Base-by-base conservation (phyloP, 2,329 filamentous ascomycete species). In the Leptodontidium sp. region DNA sequence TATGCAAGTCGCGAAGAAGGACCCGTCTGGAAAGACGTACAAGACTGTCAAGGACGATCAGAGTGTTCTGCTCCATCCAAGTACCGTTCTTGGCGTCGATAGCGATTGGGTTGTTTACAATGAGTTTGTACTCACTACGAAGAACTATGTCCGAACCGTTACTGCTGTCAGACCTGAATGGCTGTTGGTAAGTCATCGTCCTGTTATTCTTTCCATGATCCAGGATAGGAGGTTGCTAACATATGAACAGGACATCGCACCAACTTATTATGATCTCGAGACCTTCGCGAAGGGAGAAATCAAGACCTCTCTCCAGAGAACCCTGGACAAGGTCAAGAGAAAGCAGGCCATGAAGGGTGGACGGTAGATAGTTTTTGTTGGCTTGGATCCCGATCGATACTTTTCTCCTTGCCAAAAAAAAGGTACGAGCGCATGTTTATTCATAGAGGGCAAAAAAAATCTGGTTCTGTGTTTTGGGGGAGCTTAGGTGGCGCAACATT, bases 31-130 rank as follows among this genome's bases (percentile, higher is more conserved):
- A 78, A 98, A 98, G 85, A 88, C 93, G 52, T 99, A 99, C 82
- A 90, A 91, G 72, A 99, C 96, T 1, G 91, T 99, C 79, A 99
- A 98, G 84, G 97, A 99, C 78, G 92, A 98, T 77, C 95, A 98
- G 82, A 91, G 88, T 58, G 96, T 99, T 57, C 86, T 98, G 75
- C 87, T 99, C 69, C 96, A 99, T 82, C 96, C 96, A 1, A 96
- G 93, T 73, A 98, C 94, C 0, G 94, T 97, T 40, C 85, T 99
- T 26, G 88, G 90, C 62, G 90, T 93, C 68, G 94, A 98, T 68
- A 93, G 91, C 74, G 96, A 99, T 74, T 99, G 96, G 96, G 93
- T 99, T 32, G 84, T 99, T 32, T 99, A 99, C 82, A 97, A 98
- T 77, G 97, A 99, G 79, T 99, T 98, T 78, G 96, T 99, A 14